Percentiles rank a stretch among this genome's conserved stretches.
Evolutionary conservation across 2,329 filamentous ascomycete species (phyloP).

Genomic region (Pseudogymnoascus sp.): DNA sequence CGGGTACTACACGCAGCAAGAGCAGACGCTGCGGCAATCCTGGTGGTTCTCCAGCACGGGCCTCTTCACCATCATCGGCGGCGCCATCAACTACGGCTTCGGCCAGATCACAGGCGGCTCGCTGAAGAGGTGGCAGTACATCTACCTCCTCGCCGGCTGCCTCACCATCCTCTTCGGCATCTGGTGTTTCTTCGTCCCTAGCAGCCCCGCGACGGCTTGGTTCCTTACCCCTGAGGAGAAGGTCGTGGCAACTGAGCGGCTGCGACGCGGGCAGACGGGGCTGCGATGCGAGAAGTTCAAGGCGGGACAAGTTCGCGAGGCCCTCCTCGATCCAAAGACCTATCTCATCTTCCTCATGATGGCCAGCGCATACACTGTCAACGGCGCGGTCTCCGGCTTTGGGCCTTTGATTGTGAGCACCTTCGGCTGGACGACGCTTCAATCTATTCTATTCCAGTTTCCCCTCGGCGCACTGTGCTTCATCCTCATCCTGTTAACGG

Average conservation of each 20-base stretch:
- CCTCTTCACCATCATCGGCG: slow-evolving; percentile 53
- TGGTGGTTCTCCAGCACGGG: slow-evolving; percentile 58
- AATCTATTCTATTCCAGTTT: slow-evolving; percentile 68
- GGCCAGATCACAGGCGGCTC: slow-evolving; percentile 50
- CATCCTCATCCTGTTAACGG: slow-evolving; percentile 58
- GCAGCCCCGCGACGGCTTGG: slow-evolving; percentile 61
- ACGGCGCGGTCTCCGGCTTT: slow-evolving; percentile 64
- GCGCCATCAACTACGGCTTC: slow-evolving; percentile 60
- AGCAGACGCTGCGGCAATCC: slow-evolving; percentile 57
- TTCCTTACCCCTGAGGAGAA: slow-evolving; percentile 58
- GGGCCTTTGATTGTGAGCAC: slow-evolving; percentile 66
- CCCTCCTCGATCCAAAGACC: slow-evolving; percentile 51
- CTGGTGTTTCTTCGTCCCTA: slow-evolving; percentile 58
- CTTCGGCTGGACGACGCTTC: slow-evolving; percentile 57
- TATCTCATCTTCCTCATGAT: slow-evolving; percentile 62
- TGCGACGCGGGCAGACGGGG: slow-evolving; percentile 56
- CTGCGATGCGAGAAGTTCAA: slow-evolving; percentile 57
- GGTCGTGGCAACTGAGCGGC: slow-evolving; percentile 56
- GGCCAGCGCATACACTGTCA: slow-evolving; percentile 52
- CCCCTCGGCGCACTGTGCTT: slow-evolving; percentile 64
- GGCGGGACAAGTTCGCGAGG: slow-evolving; percentile 49
- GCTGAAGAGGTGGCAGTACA: slow-evolving; percentile 61
- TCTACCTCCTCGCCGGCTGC: slow-evolving; percentile 58
- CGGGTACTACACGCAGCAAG: slow-evolving; percentile 56
- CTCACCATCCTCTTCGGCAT: slow-evolving; percentile 59